Base-by-base conservation (phyloP, 2,329 filamentous ascomycete genomes). In the Penicillium aurantiogriseum region DNA sequence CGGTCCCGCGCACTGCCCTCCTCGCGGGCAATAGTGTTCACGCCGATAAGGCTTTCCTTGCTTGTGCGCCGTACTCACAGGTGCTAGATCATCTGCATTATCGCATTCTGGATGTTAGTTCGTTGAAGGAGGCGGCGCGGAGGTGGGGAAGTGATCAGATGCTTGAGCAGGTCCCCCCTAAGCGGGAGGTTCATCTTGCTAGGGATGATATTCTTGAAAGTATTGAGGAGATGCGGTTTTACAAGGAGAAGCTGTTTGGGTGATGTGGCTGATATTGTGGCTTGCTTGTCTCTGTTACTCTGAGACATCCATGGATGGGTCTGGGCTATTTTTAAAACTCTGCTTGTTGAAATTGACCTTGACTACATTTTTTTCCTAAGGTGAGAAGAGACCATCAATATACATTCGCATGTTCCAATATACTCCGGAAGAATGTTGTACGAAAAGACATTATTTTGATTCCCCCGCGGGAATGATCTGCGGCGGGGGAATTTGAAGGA, bases 11-110 rank as follows among this genome's bases (percentile, higher is more conserved):
- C 47, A 83, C 76, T 35, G 93, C 86, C 0, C 75, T 97, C 56
- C 80, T 99, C 40, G 92, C 94, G 0, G 94, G 94, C 2, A 99
- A 96, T 76, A 94, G 88, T 56, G 90, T 99, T 27, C 93, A 99
- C 71, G 91, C 89, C 4, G 94, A 99, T 75, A 86, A 86, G 67
- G 85, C 85, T 2, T 99, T 99, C 71, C 80, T 99, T 58, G 81
- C 85, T 5, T 84, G 85, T 61, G 81, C 81, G 56, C 92, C 92
- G 0, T 99, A 93, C 75, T 83, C 81, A 39, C 79, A 81, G 58
- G 86, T 96, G 2, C 77, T 90, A 48, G 84, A 89, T 56, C 85
- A 94, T 74, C 79, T 99, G 64, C 90, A 96, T 75, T 92, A 99
- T 76, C 85, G 94, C 17, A 89, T 99, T 62, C 78, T 97, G 47